phyloP scores from a whole-genome alignment of 129 eudicot genomes.

The Flaveria sonorensis region DNA sequence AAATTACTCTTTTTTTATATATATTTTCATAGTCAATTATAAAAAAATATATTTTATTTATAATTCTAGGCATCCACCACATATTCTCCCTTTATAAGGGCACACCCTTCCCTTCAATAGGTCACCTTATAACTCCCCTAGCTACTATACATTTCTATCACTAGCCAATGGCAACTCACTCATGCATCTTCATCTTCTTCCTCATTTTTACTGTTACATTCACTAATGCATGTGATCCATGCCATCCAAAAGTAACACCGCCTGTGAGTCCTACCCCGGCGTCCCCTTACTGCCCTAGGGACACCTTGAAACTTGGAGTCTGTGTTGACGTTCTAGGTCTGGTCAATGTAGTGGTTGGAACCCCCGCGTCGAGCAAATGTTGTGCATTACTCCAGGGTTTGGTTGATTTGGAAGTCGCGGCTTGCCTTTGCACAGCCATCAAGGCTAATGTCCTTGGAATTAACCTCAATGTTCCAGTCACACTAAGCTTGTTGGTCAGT shows the following conservation, averaged over 20 bases:
- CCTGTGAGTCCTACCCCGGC: constrained; percentile 26
- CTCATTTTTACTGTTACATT: constrained; percentile 43
- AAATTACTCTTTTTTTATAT: not conserved
- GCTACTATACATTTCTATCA: not conserved
- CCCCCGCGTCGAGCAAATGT: constrained; percentile 55
- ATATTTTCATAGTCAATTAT: not conserved
- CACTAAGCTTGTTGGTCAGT: constrained; percentile 56
- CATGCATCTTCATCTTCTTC: constrained; percentile 43
- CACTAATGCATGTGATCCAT: constrained; percentile 47
- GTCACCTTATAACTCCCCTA: constrained; percentile 31
- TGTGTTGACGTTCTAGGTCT: constrained; percentile 72
- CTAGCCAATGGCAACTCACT: constrained; percentile 38
- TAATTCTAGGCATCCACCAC: constrained; percentile 27
- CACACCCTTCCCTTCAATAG: constrained; percentile 29
- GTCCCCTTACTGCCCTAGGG: constrained; percentile 58
- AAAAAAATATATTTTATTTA: not conserved
- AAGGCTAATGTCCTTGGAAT: constrained; percentile 72
- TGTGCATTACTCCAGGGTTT: constrained; percentile 59
- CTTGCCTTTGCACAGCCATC: constrained; percentile 69
- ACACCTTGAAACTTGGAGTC: constrained; percentile 65
- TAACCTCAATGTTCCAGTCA: constrained; percentile 60
- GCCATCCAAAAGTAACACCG: constrained; percentile 27
- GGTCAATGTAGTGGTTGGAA: constrained; percentile 50
- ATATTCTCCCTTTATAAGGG: constrained; percentile 44
- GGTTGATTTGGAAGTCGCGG: constrained; percentile 70